Evolutionary conservation across 768 basidiomycete genomes (phyloP).

Genomic region (Ramaria sp.): DNA sequence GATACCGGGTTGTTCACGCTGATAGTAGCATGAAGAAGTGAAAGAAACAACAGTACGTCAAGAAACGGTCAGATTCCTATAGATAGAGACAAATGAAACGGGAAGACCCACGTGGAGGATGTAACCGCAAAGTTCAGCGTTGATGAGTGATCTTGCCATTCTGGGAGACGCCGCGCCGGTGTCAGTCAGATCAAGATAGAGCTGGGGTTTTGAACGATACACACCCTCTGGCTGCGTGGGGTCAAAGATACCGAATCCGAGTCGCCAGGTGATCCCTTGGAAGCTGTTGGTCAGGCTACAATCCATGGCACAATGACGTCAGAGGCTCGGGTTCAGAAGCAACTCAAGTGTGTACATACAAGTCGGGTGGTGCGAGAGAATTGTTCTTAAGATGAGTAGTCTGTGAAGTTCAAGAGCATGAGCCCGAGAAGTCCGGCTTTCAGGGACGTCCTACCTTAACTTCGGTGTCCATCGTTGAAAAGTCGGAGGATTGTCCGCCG

Average conservation of each 20-base stretch:
- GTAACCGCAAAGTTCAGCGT: conserved; percentile 7
- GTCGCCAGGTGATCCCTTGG: conserved; percentile 55
- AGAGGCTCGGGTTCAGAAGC: neutral
- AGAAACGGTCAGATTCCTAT: neutral
- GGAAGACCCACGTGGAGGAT: conserved; percentile 28
- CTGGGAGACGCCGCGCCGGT: neutral
- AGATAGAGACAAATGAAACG: neutral
- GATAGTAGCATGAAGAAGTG: neutral
- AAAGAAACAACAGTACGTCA: neutral
- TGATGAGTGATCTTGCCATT: conserved; percentile 11
- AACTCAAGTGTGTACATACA: conserved; percentile 27
- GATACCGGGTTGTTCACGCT: conserved; percentile 47
- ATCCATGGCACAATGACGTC: neutral
- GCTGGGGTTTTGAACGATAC: conserved; percentile 1
- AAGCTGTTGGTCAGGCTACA: conserved; percentile 40
- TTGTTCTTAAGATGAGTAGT: conserved; percentile 44
- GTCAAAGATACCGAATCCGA: conserved; percentile 48
- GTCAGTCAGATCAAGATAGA: neutral
- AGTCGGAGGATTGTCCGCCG: conserved; percentile 52
- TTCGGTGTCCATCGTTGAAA: conserved; percentile 48
- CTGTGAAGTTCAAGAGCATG: conserved; percentile 17
- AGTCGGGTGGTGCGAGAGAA: conserved; percentile 46
- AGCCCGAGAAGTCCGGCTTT: neutral
- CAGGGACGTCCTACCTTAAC: conserved; percentile 34
- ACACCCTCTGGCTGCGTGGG: conserved; percentile 45